Conservation (phyloP, 2,329 filamentous ascomycete genomes). For the Domatiomyces catenatus region DNA sequence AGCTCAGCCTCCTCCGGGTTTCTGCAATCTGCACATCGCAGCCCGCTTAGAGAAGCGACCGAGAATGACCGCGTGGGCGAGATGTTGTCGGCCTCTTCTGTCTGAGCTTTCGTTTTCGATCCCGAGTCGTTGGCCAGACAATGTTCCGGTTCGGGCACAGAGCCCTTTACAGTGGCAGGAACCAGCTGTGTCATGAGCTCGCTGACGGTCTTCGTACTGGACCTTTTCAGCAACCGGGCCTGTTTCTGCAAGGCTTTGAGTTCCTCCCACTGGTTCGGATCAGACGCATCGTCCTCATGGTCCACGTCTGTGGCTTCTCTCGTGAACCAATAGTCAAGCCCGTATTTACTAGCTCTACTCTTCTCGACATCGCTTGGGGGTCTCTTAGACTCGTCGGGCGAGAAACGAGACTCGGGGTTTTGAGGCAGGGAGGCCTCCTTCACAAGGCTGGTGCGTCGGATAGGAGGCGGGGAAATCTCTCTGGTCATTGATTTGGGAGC, state of each 20-base stretch:
- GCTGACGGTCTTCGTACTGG: neutral
- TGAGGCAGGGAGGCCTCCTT: neutral
- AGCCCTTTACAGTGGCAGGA: neutral
- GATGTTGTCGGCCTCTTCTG: neutral
- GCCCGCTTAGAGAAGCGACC: slow-evolving; percentile 1
- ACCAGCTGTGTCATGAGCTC: neutral
- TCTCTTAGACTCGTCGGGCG: neutral
- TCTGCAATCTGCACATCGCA: slow-evolving; percentile 9
- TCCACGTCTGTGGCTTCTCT: neutral
- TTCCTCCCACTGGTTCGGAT: neutral
- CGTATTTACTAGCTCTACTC: neutral
- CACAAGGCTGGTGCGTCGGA: neutral
- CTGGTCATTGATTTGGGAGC: neutral
- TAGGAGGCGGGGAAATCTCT: neutral
- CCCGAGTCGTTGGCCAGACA: neutral
- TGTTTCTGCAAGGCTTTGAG: neutral
- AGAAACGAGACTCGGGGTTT: neutral
- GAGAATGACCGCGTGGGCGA: neutral
- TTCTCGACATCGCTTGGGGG: neutral
- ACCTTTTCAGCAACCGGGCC: neutral
- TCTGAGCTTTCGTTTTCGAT: neutral
- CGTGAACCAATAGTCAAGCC: neutral
- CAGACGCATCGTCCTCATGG: neutral
- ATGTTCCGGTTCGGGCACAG: neutral
- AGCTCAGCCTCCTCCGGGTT: slow-evolving; percentile 5